These are phyloP conservation scores for Puccinia triticina DNA, from an alignment of 1,284 basidiomycete species.

Conservation along the genomic window DNA sequence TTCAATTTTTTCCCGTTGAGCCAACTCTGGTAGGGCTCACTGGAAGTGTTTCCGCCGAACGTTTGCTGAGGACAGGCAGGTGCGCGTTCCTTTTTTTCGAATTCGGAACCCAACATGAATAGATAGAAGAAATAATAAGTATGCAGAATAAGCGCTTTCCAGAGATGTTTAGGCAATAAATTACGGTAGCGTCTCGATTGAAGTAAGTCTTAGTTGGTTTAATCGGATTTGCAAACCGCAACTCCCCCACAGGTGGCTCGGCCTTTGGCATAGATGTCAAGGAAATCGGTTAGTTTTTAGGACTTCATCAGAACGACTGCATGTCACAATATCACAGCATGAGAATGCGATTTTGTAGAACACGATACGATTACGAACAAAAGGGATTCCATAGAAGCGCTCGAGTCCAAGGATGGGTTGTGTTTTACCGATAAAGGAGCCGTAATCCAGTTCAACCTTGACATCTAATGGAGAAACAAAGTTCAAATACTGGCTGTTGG, in stretches of 20 bases:
- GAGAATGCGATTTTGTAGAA: neutral
- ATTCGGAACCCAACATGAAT: no score
- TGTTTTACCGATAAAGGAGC: slow-evolving; percentile 39
- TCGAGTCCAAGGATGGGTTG: slow-evolving; percentile 4
- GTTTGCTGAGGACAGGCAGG: slow-evolving; percentile 46
- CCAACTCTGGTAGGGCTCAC: slow-evolving; percentile 30
- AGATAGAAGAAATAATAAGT: neutral
- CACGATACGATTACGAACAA: slow-evolving; percentile 18
- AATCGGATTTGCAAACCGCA: slow-evolving; percentile 40
- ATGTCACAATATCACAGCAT: neutral
- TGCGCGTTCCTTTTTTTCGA: slow-evolving; percentile 18
- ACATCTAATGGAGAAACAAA: slow-evolving; percentile 1
- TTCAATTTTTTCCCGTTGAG: slow-evolving; percentile 31
- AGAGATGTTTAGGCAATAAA: neutral
- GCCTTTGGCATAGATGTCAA: neutral
- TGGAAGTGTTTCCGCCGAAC: slow-evolving; percentile 34
- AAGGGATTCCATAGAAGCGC: slow-evolving; percentile 49
- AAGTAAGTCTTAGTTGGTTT: slow-evolving; percentile 28
- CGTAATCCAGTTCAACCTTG: slow-evolving; percentile 41
- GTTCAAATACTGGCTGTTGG: neutral
- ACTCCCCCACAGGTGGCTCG: slow-evolving; percentile 36
- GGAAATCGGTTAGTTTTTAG: neutral
- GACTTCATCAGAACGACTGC: neutral
- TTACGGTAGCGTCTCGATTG: slow-evolving; percentile 40
- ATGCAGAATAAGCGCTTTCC: neutral